Evolutionary conservation across 2,329 filamentous ascomycete genomes (phyloP).

Genomic region (Sclerotinia trifoliorum): DNA sequence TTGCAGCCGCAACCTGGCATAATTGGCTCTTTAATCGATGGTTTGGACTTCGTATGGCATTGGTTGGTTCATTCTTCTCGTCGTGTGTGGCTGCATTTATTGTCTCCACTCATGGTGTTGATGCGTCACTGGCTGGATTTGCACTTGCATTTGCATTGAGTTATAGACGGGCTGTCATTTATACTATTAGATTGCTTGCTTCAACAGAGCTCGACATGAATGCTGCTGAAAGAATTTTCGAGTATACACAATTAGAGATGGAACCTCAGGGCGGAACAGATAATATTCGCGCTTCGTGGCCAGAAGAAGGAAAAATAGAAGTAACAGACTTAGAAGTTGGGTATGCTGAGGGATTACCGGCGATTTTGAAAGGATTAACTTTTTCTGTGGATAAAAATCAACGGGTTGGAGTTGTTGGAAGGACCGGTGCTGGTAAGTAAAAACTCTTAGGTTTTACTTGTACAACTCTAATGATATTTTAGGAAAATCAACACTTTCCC

Average conservation of each 20-base stretch:
- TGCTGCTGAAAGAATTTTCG: constrained; percentile 68
- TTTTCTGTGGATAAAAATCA: constrained; percentile 65
- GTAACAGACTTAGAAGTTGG: constrained; percentile 68
- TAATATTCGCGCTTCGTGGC: constrained; percentile 66
- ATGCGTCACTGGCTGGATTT: constrained; percentile 70
- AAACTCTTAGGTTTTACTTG: constrained; percentile 6
- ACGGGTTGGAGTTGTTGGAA: constrained; percentile 37
- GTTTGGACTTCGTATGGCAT: constrained; percentile 68
- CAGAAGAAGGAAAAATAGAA: constrained; percentile 67
- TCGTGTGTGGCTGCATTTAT: constrained; percentile 62
- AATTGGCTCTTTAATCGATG: constrained; percentile 67
- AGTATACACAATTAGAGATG: constrained; percentile 66
- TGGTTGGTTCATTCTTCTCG: constrained; percentile 68
- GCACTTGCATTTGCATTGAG: constrained; percentile 70
- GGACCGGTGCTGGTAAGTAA: constrained; percentile 36
- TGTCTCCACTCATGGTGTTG: constrained; percentile 57
- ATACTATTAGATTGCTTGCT: constrained; percentile 63
- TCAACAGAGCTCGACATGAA: constrained; percentile 75
- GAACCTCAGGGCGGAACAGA: constrained; percentile 60
- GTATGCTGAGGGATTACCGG: constrained; percentile 69
- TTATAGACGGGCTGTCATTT: constrained; percentile 61
- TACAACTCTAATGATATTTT: constrained; percentile 24
- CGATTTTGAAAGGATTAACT: constrained; percentile 65
- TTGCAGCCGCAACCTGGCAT: constrained; percentile 62
- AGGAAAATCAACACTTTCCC: constrained; percentile 35